These are phyloP conservation scores for Leptosphaerulina australis DNA, from an alignment of 2,329 filamentous ascomycete species.

Conservation along the genomic window DNA sequence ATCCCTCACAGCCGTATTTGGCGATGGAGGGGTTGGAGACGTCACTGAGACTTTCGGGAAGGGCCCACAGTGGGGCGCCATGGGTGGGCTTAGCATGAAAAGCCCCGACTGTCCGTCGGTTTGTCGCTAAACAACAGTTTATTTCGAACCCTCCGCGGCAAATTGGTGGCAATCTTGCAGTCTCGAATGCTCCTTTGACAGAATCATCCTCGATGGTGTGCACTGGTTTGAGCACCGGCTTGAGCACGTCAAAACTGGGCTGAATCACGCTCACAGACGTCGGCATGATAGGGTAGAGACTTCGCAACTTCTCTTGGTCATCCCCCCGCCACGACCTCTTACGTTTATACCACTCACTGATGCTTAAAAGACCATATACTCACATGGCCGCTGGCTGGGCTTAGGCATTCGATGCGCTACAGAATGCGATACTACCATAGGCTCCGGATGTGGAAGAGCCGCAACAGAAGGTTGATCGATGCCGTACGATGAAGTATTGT, in stretches of 20 bases:
- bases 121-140: conserved; percentile 10
- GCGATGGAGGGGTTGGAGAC: conserved; percentile 8
- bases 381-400: no score
- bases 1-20: conserved; percentile 10
- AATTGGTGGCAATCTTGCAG: conserved; percentile 5
- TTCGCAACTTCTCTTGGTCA: not conserved
- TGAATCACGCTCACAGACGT: conserved; percentile 7
- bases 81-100: conserved; percentile 6
- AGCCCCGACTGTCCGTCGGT: conserved; percentile 10
- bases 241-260: conserved; percentile 14
- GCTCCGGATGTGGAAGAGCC: no score
- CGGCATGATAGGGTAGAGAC: conserved; percentile 6
- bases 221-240: conserved; percentile 12
- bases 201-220: conserved; percentile 5
- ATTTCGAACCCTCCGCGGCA: conserved; percentile 6
- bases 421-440: no score
- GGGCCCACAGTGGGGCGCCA: conserved; percentile 4
- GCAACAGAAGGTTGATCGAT: no score
- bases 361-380: no score
- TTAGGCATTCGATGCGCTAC: no score
- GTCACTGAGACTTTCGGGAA: conserved; percentile 12
- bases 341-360: no score
- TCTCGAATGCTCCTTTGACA: conserved; percentile 1
- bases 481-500: no score
- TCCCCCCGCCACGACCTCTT: not conserved